Percentiles rank a stretch among this genome's conserved stretches.
Evolutionary conservation across 805 yeast species (phyloP).

Genomic region (Candida xyloterini): DNA sequence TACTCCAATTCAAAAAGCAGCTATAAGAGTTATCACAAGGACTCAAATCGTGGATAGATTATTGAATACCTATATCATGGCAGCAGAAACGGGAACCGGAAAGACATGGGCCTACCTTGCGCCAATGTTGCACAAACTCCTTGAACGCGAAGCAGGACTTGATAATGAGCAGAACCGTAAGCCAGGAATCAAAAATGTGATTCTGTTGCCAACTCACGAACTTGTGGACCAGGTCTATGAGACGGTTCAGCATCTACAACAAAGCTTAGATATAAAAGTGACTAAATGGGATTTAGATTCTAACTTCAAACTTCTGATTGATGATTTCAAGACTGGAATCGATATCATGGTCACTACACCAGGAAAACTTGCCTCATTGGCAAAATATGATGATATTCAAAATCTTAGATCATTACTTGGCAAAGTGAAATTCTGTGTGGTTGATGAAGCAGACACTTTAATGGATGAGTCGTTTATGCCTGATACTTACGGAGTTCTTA

Average conservation of each 20-base stretch:
- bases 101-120: slow-evolving; percentile 90
- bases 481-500: slow-evolving; percentile 57
- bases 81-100: slow-evolving; percentile 97
- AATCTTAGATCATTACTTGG: slow-evolving; percentile 38
- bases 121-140: slow-evolving; percentile 67
- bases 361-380: slow-evolving; percentile 49
- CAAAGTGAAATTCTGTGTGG: slow-evolving; percentile 57
- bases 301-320: slow-evolving; percentile 50
- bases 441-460: slow-evolving; percentile 93
- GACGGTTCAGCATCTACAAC: slow-evolving; percentile 35
- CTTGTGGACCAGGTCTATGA: slow-evolving; percentile 74
- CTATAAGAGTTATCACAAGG: slow-evolving; percentile 55
- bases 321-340: slow-evolving; percentile 48
- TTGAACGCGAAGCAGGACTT: slow-evolving; percentile 48
- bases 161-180: slow-evolving; percentile 37
- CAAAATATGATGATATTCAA: slow-evolving; percentile 31
- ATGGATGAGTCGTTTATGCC: slow-evolving; percentile 77
- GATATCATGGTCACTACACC: slow-evolving; percentile 90
- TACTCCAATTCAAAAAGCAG: slow-evolving; percentile 80
- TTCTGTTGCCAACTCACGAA: slow-evolving; percentile 89
- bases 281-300: slow-evolving; percentile 64
- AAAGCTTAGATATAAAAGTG: slow-evolving; percentile 41
- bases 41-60: slow-evolving; percentile 34
- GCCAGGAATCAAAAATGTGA: slow-evolving; percentile 60
- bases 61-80: slow-evolving; percentile 67